Evolutionary conservation across 2,329 filamentous ascomycete genomes (phyloP).

Genomic region (Talaromyces marneffei): DNA sequence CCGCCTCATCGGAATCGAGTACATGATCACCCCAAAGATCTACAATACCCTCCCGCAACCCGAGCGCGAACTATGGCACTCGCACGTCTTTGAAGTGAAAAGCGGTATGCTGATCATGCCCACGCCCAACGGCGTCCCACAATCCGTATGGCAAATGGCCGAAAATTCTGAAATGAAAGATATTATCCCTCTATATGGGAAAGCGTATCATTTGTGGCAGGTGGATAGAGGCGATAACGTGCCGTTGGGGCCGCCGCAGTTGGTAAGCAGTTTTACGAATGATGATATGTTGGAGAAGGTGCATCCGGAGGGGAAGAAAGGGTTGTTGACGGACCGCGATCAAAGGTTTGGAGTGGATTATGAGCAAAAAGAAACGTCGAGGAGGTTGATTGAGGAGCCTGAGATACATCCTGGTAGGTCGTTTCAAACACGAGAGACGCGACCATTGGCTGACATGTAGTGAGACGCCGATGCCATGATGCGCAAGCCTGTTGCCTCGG

Average conservation of each 20-base stretch:
- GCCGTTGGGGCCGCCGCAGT: slow-evolving; percentile 55
- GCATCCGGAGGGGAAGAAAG: slow-evolving; percentile 24
- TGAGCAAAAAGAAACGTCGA: slow-evolving; percentile 48
- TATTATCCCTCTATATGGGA: slow-evolving; percentile 69
- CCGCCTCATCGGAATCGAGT: slow-evolving; percentile 76
- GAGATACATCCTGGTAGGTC: slow-evolving; percentile 32
- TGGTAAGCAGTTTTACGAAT: slow-evolving; percentile 56
- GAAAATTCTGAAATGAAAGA: slow-evolving; percentile 78
- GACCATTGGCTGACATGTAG: not conserved
- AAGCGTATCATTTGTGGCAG: slow-evolving; percentile 84
- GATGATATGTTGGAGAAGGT: slow-evolving; percentile 23
- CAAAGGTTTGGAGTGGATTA: slow-evolving; percentile 49
- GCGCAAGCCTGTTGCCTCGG: not conserved
- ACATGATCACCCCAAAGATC: slow-evolving; percentile 70
- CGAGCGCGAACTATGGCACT: slow-evolving; percentile 75
- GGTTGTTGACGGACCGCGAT: slow-evolving; percentile 48
- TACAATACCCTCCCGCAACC: slow-evolving; percentile 60
- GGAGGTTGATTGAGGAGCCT: slow-evolving; percentile 43
- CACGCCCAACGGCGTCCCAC: slow-evolving; percentile 37
- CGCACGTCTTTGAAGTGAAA: slow-evolving; percentile 50
- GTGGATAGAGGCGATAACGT: slow-evolving; percentile 64
- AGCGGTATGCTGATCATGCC: slow-evolving; percentile 42
- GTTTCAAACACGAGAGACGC: no score
- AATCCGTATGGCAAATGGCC: slow-evolving; percentile 63
- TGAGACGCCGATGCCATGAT: slow-evolving; percentile 14